Base-by-base conservation (phyloP, 73 alveolate species). In the Breviolum minutum region DNA sequence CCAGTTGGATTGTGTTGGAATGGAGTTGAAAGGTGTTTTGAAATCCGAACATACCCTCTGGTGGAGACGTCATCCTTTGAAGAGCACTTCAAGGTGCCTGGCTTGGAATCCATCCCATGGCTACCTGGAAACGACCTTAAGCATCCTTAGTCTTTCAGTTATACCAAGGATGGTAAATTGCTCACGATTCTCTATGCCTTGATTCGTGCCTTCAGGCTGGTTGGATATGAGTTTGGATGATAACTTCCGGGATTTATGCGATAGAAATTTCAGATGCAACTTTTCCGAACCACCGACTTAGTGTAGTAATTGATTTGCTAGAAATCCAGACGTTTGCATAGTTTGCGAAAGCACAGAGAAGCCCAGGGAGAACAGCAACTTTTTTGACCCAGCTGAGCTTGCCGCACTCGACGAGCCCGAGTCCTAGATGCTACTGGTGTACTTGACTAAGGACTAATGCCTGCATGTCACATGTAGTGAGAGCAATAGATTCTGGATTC, bases 181-280 rank as follows among this genome's bases (percentile, higher is more conserved):
- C 97, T 91, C 64, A 60, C 88, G 12, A 30, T 91, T 26, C 97
- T 91, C 66, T 91, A 91, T n/a, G 87, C 97, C 19, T 69, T 91
- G 97, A 62, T 91, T 74, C 81, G 68, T 17, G 87, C 97, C 24
- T 91, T 68, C 79, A 91, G 97, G 97, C 97, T 20, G 70, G 14
- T 79, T 79, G 63, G 27, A 19, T 19, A 73, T 19, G 9, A n/a
- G n/a, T 14, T 73, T 16, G 29, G 29, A 48, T 77, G 60, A 61
- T 76, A 61, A 76, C 62, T 22, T 11, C 86, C 27, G n/a, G 30
- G 13, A 73, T 19, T 16, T 6, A 73, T 26, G 19, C 19, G 40
- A 71, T 71, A 40, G 82, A 16, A 73, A 40, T 40, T 40, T 40
- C 54, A 40, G 54, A 40, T 3, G 54, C 54, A 40, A 40, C 54